Conservation (phyloP, 345 rosid species). For the Sisymbrium irio region DNA sequence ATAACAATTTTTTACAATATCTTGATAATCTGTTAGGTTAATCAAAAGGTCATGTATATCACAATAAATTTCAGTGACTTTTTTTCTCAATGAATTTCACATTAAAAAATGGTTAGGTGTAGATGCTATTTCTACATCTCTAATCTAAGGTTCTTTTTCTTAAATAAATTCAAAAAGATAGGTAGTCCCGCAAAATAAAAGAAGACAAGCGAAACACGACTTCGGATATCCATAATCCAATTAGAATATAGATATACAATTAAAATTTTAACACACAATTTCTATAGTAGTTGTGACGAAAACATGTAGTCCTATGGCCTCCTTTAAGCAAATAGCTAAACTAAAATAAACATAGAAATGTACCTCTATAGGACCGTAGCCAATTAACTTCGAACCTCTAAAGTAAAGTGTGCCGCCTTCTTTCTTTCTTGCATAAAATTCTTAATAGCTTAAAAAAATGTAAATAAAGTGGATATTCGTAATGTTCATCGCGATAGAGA, state of each 20-base stretch:
- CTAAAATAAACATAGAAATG: background rate
- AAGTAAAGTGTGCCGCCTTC: constrained; percentile 26
- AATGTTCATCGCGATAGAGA: constrained; percentile 6
- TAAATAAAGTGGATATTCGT: constrained; percentile 22
- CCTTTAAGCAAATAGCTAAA: constrained; percentile 11
- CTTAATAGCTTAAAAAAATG: background rate
- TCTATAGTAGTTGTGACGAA: background rate
- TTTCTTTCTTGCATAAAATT: background rate
- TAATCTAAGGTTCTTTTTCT: background rate
- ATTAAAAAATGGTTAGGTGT: background rate
- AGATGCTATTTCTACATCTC: constrained; percentile 9
- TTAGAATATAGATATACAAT: background rate
- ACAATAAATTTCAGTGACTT: background rate
- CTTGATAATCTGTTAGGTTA: background rate
- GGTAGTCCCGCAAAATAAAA: background rate
- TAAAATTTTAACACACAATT: background rate
- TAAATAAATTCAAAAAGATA: background rate
- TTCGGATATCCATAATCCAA: constrained; percentile 6
- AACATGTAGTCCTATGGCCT: background rate
- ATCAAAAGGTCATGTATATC: background rate
- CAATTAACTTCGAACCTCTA: constrained; percentile 19
- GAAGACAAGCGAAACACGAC: constrained; percentile 22
- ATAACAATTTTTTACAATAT: background rate
- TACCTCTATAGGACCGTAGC: background rate
- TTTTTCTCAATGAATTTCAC: background rate